These are phyloP conservation scores for Fragosphaeria purpurea DNA, from an alignment of 2,329 filamentous ascomycete species.

Conservation along the genomic window DNA sequence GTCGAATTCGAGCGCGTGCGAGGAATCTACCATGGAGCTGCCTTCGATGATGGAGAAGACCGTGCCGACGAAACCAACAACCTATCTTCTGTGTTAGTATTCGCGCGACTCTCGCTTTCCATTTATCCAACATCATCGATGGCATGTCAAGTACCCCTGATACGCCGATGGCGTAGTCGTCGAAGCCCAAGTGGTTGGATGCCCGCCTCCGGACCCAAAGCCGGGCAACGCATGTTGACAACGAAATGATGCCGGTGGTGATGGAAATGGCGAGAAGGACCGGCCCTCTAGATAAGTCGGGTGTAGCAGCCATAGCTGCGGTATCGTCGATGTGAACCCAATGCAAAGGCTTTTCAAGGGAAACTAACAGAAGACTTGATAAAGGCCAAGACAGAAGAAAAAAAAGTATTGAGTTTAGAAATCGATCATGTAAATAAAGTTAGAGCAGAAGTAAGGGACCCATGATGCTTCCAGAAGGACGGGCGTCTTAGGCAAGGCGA, in stretches of 20 bases:
- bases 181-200: slow-evolving; percentile 19
- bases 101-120: neutral
- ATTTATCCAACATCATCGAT: neutral
- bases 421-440: no score
- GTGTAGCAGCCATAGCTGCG: slow-evolving; percentile 14
- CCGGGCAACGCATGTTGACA: slow-evolving; percentile 24
- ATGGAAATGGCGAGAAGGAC: slow-evolving; percentile 27
- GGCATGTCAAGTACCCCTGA: slow-evolving; percentile 19
- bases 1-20: slow-evolving; percentile 23
- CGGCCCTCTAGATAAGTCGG: slow-evolving; percentile 23
- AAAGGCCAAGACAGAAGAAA: neutral
- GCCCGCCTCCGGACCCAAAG: slow-evolving; percentile 20
- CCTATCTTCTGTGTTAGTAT: slow-evolving; percentile 10
- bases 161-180: slow-evolving; percentile 24
- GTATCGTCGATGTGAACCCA: neutral
- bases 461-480: no score
- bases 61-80: slow-evolving; percentile 24
- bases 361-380: neutral
- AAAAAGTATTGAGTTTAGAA: neutral
- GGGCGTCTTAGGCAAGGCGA: no score
- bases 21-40: slow-evolving; percentile 15
- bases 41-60: slow-evolving; percentile 26
- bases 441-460: no score
- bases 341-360: slow-evolving; percentile 1
- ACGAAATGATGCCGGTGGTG: slow-evolving; percentile 21